Conservation (phyloP, 805 yeast species). For the Sugiyamaella floridensis region DNA sequence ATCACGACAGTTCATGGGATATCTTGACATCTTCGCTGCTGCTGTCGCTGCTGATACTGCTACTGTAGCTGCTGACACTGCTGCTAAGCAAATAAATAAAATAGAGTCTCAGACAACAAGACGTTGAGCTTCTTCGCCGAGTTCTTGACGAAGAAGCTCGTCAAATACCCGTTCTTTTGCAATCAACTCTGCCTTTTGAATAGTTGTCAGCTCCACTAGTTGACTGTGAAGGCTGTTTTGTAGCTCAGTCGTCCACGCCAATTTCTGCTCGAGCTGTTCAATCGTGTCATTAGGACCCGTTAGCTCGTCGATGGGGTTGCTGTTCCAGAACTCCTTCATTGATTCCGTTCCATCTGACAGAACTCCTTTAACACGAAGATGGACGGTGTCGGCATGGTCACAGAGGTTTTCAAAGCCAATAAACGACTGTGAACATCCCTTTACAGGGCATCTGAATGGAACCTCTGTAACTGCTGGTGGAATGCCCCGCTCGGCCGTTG, state of each 20-base stretch:
- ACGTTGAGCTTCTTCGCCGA: neutral
- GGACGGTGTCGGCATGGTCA: neutral
- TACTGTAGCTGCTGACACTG: neutral
- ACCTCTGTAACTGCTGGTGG: too few relatives aligned
- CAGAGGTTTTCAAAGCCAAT: too few relatives aligned
- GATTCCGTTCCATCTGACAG: neutral
- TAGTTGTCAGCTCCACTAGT: constrained; percentile 17
- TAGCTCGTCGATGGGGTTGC: neutral
- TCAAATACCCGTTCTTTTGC: constrained; percentile 33
- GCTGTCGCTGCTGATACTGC: neutral
- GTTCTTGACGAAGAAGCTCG: constrained; percentile 18
- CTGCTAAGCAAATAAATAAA: neutral
- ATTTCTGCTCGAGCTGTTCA: constrained; percentile 23
- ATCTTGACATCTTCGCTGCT: neutral
- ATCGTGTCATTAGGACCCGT: constrained; percentile 12
- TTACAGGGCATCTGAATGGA: neutral
- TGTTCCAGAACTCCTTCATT: neutral
- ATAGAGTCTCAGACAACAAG: neutral
- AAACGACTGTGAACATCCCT: neutral
- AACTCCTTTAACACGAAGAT: neutral
- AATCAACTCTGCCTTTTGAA: constrained; percentile 24
- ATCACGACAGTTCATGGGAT: too few relatives aligned
- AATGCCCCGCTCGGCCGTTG: too few relatives aligned
- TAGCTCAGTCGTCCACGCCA: constrained; percentile 30
- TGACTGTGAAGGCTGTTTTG: constrained; percentile 21